Conservation (phyloP, 1,284 basidiomycete genomes). For the Apiotrichum akiyoshidainum region DNA sequence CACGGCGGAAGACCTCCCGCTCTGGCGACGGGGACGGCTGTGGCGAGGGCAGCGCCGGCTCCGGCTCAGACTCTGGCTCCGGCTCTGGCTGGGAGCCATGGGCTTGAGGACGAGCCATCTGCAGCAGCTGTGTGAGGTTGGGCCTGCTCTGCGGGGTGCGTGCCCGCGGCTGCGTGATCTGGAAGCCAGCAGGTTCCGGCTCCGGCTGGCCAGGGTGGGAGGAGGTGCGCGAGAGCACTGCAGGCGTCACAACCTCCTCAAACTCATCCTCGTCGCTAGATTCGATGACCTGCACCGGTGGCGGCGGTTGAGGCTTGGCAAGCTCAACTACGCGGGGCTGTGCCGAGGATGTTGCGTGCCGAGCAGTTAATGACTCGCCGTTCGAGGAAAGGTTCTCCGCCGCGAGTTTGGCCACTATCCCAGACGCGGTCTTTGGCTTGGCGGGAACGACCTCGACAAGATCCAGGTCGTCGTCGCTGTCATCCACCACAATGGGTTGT, state of each 20-base stretch:
- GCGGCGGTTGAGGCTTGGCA: neutral
- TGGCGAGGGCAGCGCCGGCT: neutral
- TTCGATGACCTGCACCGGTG: neutral
- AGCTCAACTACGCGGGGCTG: neutral
- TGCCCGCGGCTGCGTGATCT: neutral
- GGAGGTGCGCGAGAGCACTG: neutral
- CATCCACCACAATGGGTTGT: neutral
- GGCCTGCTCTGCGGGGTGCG: neutral
- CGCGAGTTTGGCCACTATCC: neutral
- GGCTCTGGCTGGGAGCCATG: neutral
- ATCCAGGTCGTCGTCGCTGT: conserved; percentile 14
- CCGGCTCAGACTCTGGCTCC: neutral
- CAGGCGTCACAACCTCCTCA: conserved; percentile 23
- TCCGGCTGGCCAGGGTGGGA: neutral
- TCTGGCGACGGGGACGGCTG: neutral
- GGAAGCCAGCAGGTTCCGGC: neutral
- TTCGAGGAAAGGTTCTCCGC: too few relatives aligned
- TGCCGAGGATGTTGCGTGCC: neutral
- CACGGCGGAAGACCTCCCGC: neutral
- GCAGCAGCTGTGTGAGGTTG: neutral
- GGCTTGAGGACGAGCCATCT: neutral
- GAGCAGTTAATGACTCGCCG: neutral
- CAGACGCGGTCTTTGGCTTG: neutral
- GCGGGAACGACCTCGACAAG: neutral
- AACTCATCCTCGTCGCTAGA: conserved; percentile 19